Conservation (phyloP, 2,329 filamentous ascomycete genomes). For the Sporothrix pseudoabietina region DNA sequence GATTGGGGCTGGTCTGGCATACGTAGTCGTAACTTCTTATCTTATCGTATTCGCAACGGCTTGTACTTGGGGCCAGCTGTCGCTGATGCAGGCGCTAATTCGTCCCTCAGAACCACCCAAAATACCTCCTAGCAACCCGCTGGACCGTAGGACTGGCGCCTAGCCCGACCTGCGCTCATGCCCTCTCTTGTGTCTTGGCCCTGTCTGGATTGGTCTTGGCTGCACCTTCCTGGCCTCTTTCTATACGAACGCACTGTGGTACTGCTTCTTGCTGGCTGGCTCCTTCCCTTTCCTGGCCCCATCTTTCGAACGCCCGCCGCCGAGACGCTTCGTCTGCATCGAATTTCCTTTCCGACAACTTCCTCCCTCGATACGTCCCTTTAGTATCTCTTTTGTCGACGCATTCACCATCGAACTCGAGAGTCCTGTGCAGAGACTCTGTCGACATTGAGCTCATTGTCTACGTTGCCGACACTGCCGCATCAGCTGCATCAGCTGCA, state of each 20-base stretch:
- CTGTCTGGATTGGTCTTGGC: background rate
- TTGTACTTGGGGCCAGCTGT: slow-evolving; percentile 13
- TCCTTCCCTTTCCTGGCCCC: background rate
- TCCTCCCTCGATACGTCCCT: background rate
- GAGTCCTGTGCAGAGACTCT: slow-evolving; percentile 5
- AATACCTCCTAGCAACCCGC: background rate
- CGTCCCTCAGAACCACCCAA: background rate
- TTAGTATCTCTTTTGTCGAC: background rate
- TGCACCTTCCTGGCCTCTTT: background rate
- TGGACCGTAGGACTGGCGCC: background rate
- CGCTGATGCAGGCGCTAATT: background rate
- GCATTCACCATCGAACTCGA: background rate
- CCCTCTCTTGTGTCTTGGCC: background rate
- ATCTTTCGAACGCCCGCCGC: background rate
- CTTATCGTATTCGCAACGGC: slow-evolving; percentile 25
- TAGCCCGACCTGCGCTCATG: background rate
- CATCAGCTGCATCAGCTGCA: background rate
- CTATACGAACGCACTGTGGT: too few species aligned
- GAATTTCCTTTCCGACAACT: background rate
- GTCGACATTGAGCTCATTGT: too few species aligned
- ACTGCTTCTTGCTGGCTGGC: too few species aligned
- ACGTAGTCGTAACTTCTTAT: slow-evolving; percentile 32
- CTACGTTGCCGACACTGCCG: slow-evolving; percentile 12
- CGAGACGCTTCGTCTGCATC: slow-evolving; percentile 8
- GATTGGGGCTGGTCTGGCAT: slow-evolving; percentile 26